Evolutionary conservation across 768 basidiomycete species (phyloP).

Genomic region (Leccinum pellstonianum): DNA sequence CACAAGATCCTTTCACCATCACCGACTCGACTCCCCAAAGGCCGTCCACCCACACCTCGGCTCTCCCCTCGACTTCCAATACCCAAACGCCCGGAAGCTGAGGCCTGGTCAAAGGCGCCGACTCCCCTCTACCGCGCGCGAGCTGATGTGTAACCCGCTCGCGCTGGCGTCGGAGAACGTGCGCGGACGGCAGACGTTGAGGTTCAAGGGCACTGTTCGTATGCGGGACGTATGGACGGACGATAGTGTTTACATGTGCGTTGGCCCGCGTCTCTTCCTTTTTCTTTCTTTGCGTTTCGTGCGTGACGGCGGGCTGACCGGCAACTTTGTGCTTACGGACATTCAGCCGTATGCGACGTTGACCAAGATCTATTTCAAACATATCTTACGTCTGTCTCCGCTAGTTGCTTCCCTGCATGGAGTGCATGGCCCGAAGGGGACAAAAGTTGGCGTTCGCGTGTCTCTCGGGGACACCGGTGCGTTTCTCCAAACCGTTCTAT

Average conservation of each 20-base stretch:
- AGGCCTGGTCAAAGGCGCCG: too few relatives aligned
- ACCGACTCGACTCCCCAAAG: constrained; percentile 21
- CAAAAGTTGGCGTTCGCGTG: constrained; percentile 61
- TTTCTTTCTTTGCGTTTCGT: background rate
- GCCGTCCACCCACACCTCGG: constrained; percentile 5
- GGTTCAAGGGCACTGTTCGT: constrained; percentile 52
- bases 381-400: constrained; percentile 55
- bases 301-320: background rate
- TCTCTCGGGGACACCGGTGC: constrained; percentile 68
- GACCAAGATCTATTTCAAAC: constrained; percentile 68
- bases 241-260: constrained; percentile 34
- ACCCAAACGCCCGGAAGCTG: too few relatives aligned
- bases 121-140: constrained; percentile 49
- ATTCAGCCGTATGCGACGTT: constrained; percentile 65
- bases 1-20: too few relatives aligned
- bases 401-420: constrained; percentile 27
- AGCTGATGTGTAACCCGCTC: constrained; percentile 64
- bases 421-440: constrained; percentile 28
- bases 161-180: constrained; percentile 77
- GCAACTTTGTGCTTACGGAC: constrained; percentile 43
- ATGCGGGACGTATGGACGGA: constrained; percentile 61
- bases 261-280: constrained; percentile 17
- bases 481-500: background rate
- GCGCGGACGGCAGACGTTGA: constrained; percentile 67
- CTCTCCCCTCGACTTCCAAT: constrained; percentile 29